Evolutionary conservation across 1,139 yeast genomes (phyloP), one percentile per base, ranked within the genome.

Genomic region (Hansenula sp.): DNA sequence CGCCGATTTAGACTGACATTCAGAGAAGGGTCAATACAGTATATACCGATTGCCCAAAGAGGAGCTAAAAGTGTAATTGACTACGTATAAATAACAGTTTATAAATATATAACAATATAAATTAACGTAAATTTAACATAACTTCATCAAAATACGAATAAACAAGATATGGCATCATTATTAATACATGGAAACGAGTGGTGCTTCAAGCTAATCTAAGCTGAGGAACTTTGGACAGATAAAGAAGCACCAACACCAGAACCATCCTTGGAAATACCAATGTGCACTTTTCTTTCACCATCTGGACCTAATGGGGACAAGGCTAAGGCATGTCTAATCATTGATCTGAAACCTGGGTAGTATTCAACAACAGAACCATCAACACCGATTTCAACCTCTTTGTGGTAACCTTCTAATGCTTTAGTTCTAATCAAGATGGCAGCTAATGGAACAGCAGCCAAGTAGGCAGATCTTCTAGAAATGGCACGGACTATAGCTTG

Each of bases 221-320:
- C 6, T 24, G 46, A 32, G 18, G 49, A 46, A 18, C 48, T 49
- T 33, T 33, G 36, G 13, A 97, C 97, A 67, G 96, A 87, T 49
- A 91, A 73, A 1, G 97, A 97, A 42, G 97, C 97, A 53, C 98
- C 98, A 36, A 90, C 96, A 49, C 96, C 96, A 47, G 94, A 83
- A 40, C 98, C 98, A 60, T 91, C 98, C 62, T 88, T 86, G 35
- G 96, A 94, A 54, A 90, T 82, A 51, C 80, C 83, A 52, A 91
- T 70, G 52, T 79, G 81, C 40, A 89, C 71, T 55, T 85, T 79
- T 63, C 86, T 81, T 53, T 76, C 77, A 51, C 83, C 82, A 35
- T 86, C 85, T 37, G 82, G 70, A 47, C 89, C 87, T 31, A 91
- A 77, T 54, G 83, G 80, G 38, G 89, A 80, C 52, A 76, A 61